These are phyloP conservation scores for Turritis glabra DNA, from an alignment of 345 rosid species.

Conservation along the genomic window DNA sequence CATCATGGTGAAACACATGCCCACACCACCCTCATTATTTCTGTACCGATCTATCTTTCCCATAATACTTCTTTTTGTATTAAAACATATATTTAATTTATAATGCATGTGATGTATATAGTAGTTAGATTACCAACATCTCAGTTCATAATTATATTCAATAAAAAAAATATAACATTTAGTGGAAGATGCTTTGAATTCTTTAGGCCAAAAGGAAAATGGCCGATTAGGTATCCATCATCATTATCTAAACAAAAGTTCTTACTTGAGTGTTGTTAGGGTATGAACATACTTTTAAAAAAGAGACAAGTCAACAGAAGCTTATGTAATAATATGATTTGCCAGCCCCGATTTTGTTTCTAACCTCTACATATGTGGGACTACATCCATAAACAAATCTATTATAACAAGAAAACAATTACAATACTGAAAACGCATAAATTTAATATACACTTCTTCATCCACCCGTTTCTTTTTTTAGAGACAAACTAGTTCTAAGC, in stretches of 20 bases:
- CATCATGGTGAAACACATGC: conserved; percentile 26
- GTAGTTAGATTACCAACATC: conserved; percentile 6
- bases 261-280: neutral
- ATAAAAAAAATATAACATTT: neutral
- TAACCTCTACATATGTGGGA: too few relatives aligned
- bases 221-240: neutral
- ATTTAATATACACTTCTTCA: too few relatives aligned
- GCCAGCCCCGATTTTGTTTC: neutral
- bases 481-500: too few relatives aligned
- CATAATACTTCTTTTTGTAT: conserved; percentile 5
- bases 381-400: too few relatives aligned
- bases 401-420: too few relatives aligned
- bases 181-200: neutral
- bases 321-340: neutral
- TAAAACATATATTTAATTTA: neutral
- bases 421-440: too few relatives aligned
- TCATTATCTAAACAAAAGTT: neutral
- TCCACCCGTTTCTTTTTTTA: too few relatives aligned
- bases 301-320: neutral
- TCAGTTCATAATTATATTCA: neutral
- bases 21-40: conserved; percentile 10
- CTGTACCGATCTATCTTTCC: conserved; percentile 11
- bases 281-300: neutral
- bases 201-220: neutral
- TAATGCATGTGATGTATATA: neutral